These are phyloP conservation scores for Adansonia gregorii DNA, from an alignment of 441 rosid species.

Conservation along the genomic window DNA sequence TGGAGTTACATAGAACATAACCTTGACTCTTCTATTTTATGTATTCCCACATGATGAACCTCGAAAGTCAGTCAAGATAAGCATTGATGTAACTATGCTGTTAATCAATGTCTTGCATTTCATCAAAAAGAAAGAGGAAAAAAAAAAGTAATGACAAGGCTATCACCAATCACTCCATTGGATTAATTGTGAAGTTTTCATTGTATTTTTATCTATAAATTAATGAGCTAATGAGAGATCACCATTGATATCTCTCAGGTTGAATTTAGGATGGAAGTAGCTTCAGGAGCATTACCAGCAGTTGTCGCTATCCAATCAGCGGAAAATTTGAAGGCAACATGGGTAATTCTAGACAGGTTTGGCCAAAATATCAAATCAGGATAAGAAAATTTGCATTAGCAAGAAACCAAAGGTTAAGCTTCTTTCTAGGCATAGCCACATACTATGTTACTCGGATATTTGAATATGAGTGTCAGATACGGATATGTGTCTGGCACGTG, in stretches of 20 bases:
- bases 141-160: not conserved
- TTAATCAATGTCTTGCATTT: not conserved
- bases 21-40: too few species aligned
- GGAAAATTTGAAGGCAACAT: constrained; percentile 38
- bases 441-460: too few species aligned
- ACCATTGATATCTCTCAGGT: constrained; percentile 35
- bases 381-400: constrained; percentile 11
- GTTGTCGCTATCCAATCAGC: constrained; percentile 40
- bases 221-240: constrained; percentile 10
- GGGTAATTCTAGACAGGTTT: constrained; percentile 60
- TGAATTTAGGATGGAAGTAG: constrained; percentile 42
- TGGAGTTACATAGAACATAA: too few species aligned
- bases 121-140: not conserved
- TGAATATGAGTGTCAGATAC: too few species aligned
- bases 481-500: too few species aligned
- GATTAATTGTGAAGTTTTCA: not conserved
- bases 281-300: constrained; percentile 42
- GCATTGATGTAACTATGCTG: too few species aligned
- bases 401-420: not conserved
- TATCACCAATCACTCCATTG: not conserved
- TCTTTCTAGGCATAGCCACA: not conserved
- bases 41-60: too few species aligned
- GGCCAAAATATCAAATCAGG: not conserved
- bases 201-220: not conserved
- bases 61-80: too few species aligned